These are phyloP conservation scores for Aechmea fasciata DNA, from an alignment of 176 grass and related monocot genomes.

Conservation along the genomic window DNA sequence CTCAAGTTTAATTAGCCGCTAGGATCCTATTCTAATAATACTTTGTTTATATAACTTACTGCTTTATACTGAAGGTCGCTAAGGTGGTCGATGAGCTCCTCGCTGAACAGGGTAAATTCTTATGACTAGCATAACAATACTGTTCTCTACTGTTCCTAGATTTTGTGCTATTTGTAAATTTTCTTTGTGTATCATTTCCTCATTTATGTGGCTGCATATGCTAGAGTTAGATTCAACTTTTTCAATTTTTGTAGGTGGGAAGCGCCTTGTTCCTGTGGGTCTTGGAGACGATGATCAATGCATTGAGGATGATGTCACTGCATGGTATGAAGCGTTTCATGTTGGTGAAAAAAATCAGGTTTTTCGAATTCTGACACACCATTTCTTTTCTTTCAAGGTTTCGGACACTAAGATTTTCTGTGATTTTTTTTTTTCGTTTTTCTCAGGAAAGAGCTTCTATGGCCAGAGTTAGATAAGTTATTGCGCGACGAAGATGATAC, in stretches of 20 bases:
- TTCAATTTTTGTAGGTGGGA: slow-evolving; percentile 51
- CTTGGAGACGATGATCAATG: slow-evolving; percentile 97
- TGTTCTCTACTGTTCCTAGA: background rate
- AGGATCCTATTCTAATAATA: background rate
- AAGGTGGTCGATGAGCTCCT: slow-evolving; percentile 70
- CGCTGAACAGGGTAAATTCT: slow-evolving; percentile 55
- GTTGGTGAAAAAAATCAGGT: background rate
- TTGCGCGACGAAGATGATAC: slow-evolving; percentile 63
- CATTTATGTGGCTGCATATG: background rate
- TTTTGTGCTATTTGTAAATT: slow-evolving; percentile 4
- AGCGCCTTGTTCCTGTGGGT: slow-evolving; percentile 65
- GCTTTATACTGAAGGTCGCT: slow-evolving; percentile 44
- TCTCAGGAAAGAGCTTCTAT: slow-evolving; percentile 71
- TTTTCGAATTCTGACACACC: background rate
- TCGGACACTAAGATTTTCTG: background rate
- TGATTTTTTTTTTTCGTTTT: background rate
- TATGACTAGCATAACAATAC: background rate
- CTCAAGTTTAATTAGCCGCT: background rate
- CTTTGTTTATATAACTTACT: background rate
- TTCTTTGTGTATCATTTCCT: background rate
- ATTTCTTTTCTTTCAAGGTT: background rate
- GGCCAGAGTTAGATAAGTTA: slow-evolving; percentile 69
- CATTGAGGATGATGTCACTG: slow-evolving; percentile 91
- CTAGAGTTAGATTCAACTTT: background rate
- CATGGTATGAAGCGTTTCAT: slow-evolving; percentile 42